Evolutionary conservation across 2,329 filamentous ascomycete genomes (phyloP).

Genomic region (Microcyclosporella mali): DNA sequence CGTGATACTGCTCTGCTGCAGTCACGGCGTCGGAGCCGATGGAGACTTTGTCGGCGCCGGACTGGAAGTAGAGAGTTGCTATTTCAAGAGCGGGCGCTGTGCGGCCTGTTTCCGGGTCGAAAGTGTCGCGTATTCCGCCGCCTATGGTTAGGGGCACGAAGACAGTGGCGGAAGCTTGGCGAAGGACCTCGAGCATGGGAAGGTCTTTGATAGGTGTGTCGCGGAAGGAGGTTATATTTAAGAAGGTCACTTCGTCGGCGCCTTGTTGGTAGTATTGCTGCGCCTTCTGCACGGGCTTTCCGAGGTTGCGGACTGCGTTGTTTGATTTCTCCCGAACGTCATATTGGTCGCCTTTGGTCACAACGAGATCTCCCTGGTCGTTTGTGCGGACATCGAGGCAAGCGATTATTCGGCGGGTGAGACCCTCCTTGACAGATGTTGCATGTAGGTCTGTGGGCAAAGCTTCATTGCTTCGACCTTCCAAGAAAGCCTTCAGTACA

Average conservation of each 20-base stretch:
- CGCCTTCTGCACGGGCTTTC: slow-evolving; percentile 94
- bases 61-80: slow-evolving; percentile 94
- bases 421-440: slow-evolving; percentile 51
- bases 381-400: slow-evolving; percentile 94
- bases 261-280: slow-evolving; percentile 92
- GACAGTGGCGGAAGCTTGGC: slow-evolving; percentile 78
- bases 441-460: slow-evolving; percentile 39
- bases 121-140: slow-evolving; percentile 87
- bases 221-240: slow-evolving; percentile 97
- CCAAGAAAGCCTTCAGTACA: slow-evolving; percentile 77
- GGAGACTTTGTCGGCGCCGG: slow-evolving; percentile 93
- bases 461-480: slow-evolving; percentile 56
- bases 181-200: slow-evolving; percentile 92
- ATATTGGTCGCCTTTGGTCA: slow-evolving; percentile 98
- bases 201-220: slow-evolving; percentile 88
- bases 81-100: slow-evolving; percentile 86
- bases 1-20: slow-evolving; percentile 87
- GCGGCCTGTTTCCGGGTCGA: slow-evolving; percentile 74
- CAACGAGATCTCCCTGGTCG: slow-evolving; percentile 88
- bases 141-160: slow-evolving; percentile 96
- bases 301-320: slow-evolving; percentile 76
- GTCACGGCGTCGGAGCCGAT: slow-evolving; percentile 92
- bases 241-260: slow-evolving; percentile 92
- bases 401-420: slow-evolving; percentile 90
- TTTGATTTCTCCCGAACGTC: slow-evolving; percentile 85